phyloP scores from a whole-genome alignment of 345 rosid genomes.

The Dipteronia dyeriana region DNA sequence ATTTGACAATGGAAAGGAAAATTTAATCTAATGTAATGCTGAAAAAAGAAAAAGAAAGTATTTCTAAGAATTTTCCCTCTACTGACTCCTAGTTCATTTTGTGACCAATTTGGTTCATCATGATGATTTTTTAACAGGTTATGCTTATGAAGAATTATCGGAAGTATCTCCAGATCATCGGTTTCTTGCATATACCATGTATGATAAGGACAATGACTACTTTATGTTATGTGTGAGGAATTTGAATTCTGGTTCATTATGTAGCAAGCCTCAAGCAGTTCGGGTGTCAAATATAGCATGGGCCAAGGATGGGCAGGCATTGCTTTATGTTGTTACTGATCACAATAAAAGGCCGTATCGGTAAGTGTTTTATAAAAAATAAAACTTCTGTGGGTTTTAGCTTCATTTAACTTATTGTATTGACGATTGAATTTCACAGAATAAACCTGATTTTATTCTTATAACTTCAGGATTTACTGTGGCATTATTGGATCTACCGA shows the following conservation, averaged over 20 bases:
- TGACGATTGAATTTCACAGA: slow-evolving; percentile 11
- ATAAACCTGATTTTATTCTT: slow-evolving; percentile 16
- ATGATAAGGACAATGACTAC: slow-evolving; percentile 88
- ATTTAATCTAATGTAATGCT: too few species aligned
- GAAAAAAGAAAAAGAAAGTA: neutral
- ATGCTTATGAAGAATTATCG: slow-evolving; percentile 91
- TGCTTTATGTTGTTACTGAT: slow-evolving; percentile 89
- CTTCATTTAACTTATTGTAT: neutral
- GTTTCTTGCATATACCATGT: slow-evolving; percentile 97
- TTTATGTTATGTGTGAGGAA: slow-evolving; percentile 80
- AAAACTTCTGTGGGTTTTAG: neutral
- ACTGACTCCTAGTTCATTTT: neutral
- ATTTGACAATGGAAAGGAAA: neutral
- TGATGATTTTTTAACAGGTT: slow-evolving; percentile 49
- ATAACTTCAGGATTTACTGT: slow-evolving; percentile 58
- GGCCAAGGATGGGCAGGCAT: slow-evolving; percentile 83
- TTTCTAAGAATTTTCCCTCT: neutral
- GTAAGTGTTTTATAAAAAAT: slow-evolving; percentile 28
- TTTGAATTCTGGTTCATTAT: slow-evolving; percentile 84
- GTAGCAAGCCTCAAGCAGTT: slow-evolving; percentile 88
- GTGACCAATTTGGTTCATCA: neutral
- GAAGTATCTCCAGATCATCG: slow-evolving; percentile 90
- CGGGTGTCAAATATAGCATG: slow-evolving; percentile 83
- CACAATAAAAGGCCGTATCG: slow-evolving; percentile 79
- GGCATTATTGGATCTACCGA: slow-evolving; percentile 91